A percentile compares a stretch with the other conserved stretches of the same genome.
These are phyloP conservation scores for Blakeslea trispora DNA, from an alignment of 371 early-diverging fungal genomes.

Conservation along the genomic window DNA sequence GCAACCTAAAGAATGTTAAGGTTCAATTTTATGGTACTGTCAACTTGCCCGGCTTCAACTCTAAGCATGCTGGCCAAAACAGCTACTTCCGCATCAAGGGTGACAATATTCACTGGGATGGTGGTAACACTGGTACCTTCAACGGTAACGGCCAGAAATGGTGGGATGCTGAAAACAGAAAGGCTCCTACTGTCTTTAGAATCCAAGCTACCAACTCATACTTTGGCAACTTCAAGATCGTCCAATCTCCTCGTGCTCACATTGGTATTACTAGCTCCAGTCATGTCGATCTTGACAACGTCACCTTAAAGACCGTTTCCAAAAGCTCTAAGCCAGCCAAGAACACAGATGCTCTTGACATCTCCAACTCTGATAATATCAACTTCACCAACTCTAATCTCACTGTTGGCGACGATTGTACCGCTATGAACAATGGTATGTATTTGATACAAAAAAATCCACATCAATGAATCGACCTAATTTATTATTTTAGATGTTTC, in stretches of 20 bases:
- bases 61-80: constrained; percentile 23
- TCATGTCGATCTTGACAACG: constrained; percentile 27
- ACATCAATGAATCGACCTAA: not conserved
- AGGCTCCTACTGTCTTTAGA: constrained; percentile 38
- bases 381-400: constrained; percentile 24
- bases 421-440: constrained; percentile 32
- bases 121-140: constrained; percentile 30
- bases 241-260: constrained; percentile 34
- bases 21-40: constrained; percentile 33
- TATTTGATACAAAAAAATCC: constrained; percentile 10
- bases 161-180: constrained; percentile 38
- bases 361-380: constrained; percentile 27
- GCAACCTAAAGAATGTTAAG: constrained; percentile 27
- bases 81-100: constrained; percentile 34
- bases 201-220: constrained; percentile 33
- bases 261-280: constrained; percentile 31
- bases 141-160: constrained; percentile 37
- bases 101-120: constrained; percentile 28
- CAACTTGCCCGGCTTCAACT: constrained; percentile 29
- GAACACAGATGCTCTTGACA: constrained; percentile 40
- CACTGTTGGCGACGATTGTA: constrained; percentile 39
- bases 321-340: constrained; percentile 23
- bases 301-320: constrained; percentile 32
- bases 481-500: not conserved
- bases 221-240: constrained; percentile 36